Conservation (phyloP, 2,329 filamentous ascomycete genomes). For the Blumeria hordei region DNA sequence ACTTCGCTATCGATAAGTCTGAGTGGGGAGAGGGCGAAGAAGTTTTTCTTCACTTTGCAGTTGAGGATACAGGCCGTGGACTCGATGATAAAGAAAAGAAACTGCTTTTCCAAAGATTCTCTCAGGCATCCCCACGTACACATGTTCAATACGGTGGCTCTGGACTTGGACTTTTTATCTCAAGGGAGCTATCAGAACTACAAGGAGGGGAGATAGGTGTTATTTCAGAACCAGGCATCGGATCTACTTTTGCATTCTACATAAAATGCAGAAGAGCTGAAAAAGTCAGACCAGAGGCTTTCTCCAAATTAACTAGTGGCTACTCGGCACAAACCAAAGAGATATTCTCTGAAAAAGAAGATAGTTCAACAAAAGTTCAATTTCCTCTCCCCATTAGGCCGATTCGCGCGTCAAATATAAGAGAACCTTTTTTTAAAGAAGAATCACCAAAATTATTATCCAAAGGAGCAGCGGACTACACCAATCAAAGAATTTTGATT, state of each 20-base stretch:
- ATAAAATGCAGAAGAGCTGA: conserved; percentile 16
- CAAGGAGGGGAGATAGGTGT: conserved; percentile 66
- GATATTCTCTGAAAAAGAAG: conserved; percentile 6
- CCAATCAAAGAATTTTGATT: conserved; percentile 27
- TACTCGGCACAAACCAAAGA: conserved; percentile 7
- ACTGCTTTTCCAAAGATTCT: conserved; percentile 54
- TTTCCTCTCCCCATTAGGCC: background rate
- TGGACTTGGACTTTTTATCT: conserved; percentile 60
- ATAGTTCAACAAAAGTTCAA: background rate
- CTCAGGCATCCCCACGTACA: conserved; percentile 56
- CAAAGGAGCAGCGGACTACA: conserved; percentile 4
- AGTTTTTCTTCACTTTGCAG: conserved; percentile 47
- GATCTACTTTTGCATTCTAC: conserved; percentile 55
- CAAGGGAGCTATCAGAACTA: conserved; percentile 50
- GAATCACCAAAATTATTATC: background rate
- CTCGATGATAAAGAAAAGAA: conserved; percentile 48
- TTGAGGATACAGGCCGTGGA: conserved; percentile 55
- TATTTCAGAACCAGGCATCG: conserved; percentile 37
- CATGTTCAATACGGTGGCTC: conserved; percentile 63
- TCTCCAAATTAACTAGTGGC: conserved; percentile 7
- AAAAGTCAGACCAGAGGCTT: conserved; percentile 6
- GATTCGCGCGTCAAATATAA: background rate
- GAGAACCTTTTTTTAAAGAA: background rate
- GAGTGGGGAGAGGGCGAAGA: conserved; percentile 47
- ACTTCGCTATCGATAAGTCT: conserved; percentile 9